A percentile compares a stretch with the other conserved stretches of the same genome.
These are phyloP conservation scores for Plasmopara muralis DNA, from an alignment of 352 stramenopile genomes.

Conservation along the genomic window DNA sequence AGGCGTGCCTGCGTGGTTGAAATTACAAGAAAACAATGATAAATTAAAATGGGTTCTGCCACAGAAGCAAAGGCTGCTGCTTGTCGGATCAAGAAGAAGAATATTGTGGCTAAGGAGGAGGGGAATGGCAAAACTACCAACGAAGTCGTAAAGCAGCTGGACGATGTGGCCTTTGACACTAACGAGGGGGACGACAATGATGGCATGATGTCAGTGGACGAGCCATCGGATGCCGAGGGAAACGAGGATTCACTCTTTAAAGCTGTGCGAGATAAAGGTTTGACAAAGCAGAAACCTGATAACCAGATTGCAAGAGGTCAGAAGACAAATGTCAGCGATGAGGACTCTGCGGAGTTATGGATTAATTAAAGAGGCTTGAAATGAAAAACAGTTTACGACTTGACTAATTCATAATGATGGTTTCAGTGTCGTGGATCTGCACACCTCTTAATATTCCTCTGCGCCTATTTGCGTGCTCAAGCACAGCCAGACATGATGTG, in stretches of 20 bases:
- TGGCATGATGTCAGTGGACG: slow-evolving; percentile 76
- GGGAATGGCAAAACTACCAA: slow-evolving; percentile 25
- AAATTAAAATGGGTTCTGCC: slow-evolving; percentile 4
- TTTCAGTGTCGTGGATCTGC: slow-evolving; percentile 25
- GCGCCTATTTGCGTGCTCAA: slow-evolving; percentile 55
- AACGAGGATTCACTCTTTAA: slow-evolving; percentile 69
- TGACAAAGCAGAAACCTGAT: slow-evolving; percentile 9
- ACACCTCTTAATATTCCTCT: slow-evolving; percentile 43
- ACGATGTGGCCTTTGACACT: slow-evolving; percentile 18
- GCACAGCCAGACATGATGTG: slow-evolving; percentile 41
- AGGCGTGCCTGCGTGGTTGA: slow-evolving; percentile 60
- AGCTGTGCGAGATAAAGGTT: slow-evolving; percentile 5
- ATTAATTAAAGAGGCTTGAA: no score
- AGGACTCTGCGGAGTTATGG: no score
- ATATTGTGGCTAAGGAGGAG: slow-evolving; percentile 13
- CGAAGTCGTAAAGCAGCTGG: slow-evolving; percentile 24
- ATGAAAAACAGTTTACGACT: not conserved
- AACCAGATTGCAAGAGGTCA: not conserved
- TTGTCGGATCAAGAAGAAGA: slow-evolving; percentile 25
- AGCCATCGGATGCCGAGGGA: slow-evolving; percentile 63
- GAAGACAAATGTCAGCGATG: no score
- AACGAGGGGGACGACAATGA: slow-evolving; percentile 54
- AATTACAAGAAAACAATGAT: not conserved
- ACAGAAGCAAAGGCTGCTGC: slow-evolving; percentile 43
- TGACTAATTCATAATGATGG: slow-evolving; percentile 43